Evolutionary conservation across 768 basidiomycete species (phyloP).

Genomic region (Strobilomyces echinocephalus): DNA sequence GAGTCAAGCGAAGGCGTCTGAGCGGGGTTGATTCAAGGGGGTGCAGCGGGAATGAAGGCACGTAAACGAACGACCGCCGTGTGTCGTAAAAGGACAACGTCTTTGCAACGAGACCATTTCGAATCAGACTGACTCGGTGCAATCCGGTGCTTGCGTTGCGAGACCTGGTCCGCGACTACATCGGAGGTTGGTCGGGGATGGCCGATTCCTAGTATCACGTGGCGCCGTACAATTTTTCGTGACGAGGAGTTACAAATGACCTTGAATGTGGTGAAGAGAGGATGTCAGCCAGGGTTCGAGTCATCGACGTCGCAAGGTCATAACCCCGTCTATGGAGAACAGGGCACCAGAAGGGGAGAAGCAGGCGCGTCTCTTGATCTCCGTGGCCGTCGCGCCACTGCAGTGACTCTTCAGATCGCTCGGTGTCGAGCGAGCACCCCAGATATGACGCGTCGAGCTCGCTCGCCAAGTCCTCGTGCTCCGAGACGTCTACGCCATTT

Average conservation of each 20-base stretch:
- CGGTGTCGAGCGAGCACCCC: background rate
- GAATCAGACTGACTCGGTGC: conserved; percentile 3
- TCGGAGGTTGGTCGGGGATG: background rate
- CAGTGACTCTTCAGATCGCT: background rate
- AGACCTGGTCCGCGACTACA: conserved; percentile 3
- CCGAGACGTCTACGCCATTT: no score
- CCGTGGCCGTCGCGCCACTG: background rate
- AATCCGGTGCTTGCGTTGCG: background rate
- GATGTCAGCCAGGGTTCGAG: background rate
- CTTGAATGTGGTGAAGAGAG: background rate
- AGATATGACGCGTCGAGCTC: background rate
- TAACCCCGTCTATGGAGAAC: background rate
- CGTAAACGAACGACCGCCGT: background rate
- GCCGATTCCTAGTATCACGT: background rate
- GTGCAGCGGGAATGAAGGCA: background rate
- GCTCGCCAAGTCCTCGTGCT: no score
- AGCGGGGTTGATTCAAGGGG: background rate
- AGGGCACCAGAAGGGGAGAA: background rate
- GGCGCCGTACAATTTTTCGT: background rate
- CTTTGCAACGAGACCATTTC: background rate
- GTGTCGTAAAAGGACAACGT: background rate
- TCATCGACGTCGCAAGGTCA: background rate
- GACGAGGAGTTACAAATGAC: background rate
- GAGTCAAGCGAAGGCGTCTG: background rate
- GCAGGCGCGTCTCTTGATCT: background rate